These are phyloP conservation scores for Penicillium palitans DNA, from an alignment of 2,329 filamentous ascomycete genomes.

Conservation along the genomic window DNA sequence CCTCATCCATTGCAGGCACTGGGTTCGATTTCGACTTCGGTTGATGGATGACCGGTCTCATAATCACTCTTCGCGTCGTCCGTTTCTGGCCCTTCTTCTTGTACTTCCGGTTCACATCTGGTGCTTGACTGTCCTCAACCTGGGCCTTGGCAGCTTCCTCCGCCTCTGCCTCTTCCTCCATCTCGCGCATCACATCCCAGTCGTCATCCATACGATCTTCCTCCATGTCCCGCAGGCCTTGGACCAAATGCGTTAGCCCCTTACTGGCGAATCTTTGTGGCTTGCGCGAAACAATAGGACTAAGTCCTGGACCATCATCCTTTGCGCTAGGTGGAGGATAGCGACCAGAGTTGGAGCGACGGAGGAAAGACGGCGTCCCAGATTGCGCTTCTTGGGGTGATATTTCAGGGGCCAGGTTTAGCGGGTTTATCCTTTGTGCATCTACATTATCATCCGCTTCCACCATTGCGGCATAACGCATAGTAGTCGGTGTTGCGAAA, in stretches of 20 bases:
- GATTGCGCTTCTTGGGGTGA: constrained; percentile 25
- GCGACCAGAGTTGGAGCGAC: constrained; percentile 38
- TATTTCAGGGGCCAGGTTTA: constrained; percentile 3
- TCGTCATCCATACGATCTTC: constrained; percentile 46
- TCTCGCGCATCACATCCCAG: constrained; percentile 45
- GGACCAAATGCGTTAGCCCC: constrained; percentile 41
- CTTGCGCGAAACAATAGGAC: constrained; percentile 41
- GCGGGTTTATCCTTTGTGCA: constrained; percentile 9
- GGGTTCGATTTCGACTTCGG: constrained; percentile 27
- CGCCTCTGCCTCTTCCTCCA: constrained; percentile 41
- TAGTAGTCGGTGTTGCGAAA: constrained; percentile 48
- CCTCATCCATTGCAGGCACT: constrained; percentile 18
- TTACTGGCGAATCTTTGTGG: constrained; percentile 40
- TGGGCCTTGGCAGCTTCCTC: constrained; percentile 32
- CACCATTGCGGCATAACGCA: constrained; percentile 44
- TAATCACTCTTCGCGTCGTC: constrained; percentile 46
- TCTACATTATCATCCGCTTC: constrained; percentile 31
- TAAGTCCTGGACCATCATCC: constrained; percentile 27
- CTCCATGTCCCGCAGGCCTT: constrained; percentile 43
- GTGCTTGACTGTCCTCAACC: constrained; percentile 41
- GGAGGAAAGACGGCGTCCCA: constrained; percentile 43
- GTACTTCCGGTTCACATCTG: constrained; percentile 27
- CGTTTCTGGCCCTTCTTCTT: constrained; percentile 54
- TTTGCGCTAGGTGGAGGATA: constrained; percentile 20
- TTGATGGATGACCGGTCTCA: constrained; percentile 44